Percentiles rank a stretch among this genome's conserved stretches.
Conservation (phyloP, 2,329 filamentous ascomycete genomes). For the Byssothecium circinans region DNA sequence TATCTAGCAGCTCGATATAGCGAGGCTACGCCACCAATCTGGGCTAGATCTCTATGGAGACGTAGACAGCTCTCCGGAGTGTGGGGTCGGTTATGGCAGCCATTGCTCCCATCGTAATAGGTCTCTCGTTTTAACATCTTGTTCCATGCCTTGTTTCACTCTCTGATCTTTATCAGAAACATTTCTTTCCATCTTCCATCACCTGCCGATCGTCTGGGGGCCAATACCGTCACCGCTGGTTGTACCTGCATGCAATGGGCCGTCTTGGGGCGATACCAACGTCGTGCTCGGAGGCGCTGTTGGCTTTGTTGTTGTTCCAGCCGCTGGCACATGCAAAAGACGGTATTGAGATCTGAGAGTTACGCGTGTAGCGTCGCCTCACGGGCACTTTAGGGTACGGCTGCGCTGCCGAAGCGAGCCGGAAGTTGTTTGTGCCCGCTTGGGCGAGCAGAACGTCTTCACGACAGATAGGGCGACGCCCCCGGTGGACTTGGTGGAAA, state of each 20-base stretch:
- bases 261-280: conserved; percentile 14
- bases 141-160: conserved; percentile 26
- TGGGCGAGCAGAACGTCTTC: conserved; percentile 9
- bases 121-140: conserved; percentile 27
- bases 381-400: conserved; percentile 17
- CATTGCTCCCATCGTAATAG: conserved; percentile 25
- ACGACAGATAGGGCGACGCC: conserved; percentile 3
- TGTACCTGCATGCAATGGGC: conserved; percentile 29
- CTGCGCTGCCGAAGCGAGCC: conserved; percentile 29
- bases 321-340: conserved; percentile 16
- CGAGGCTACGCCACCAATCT: conserved; percentile 16
- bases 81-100: conserved; percentile 14
- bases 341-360: conserved; percentile 12
- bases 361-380: conserved; percentile 26
- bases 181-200: conserved; percentile 17
- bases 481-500: not conserved
- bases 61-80: conserved; percentile 10
- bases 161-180: conserved; percentile 20
- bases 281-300: conserved; percentile 3
- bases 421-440: conserved; percentile 9
- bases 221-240: conserved; percentile 22
- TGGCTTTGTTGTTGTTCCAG: conserved; percentile 3
- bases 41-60: conserved; percentile 14
- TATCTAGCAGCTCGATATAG: conserved; percentile 28
- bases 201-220: conserved; percentile 24